A percentile compares a stretch with the other conserved stretches of the same genome.
Evolutionary conservation across 208 protist species (phyloP).

Genomic region (Kentomonas sorsogonicus): DNA sequence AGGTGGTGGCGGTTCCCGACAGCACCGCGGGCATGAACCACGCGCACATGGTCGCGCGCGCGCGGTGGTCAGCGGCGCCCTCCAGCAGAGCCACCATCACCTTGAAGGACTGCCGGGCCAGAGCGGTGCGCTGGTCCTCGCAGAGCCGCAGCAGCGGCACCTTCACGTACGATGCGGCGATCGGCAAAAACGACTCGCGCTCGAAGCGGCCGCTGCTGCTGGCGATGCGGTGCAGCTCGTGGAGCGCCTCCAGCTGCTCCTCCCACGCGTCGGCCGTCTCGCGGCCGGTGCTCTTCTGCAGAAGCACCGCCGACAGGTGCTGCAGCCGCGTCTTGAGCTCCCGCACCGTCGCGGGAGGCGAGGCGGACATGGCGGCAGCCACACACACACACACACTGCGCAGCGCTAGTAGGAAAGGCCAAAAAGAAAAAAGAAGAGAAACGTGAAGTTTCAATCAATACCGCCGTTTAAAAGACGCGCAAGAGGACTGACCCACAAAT

Average conservation of each 20-base stretch:
- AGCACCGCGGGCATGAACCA: slow-evolving; percentile 52
- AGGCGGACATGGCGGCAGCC: neutral
- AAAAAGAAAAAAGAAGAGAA: neutral
- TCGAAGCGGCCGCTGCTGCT: slow-evolving; percentile 26
- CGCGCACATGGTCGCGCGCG: slow-evolving; percentile 15
- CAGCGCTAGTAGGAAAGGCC: neutral
- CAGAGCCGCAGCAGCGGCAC: slow-evolving; percentile 32
- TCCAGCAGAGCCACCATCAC: slow-evolving; percentile 19
- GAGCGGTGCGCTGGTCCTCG: slow-evolving; percentile 31
- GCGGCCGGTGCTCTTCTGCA: neutral
- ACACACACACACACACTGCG: neutral
- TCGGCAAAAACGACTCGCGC: slow-evolving; percentile 22
- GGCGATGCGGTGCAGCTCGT: slow-evolving; percentile 22
- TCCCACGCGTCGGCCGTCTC: slow-evolving; percentile 21
- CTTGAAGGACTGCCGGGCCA: slow-evolving; percentile 19
- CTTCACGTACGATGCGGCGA: slow-evolving; percentile 41
- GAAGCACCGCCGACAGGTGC: slow-evolving; percentile 22
- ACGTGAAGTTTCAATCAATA: too few species aligned
- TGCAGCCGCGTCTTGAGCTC: too few species aligned
- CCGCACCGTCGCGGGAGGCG: neutral
- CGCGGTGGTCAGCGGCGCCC: slow-evolving; percentile 7
- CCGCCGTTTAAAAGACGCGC: too few species aligned
- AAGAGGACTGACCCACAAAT: too few species aligned
- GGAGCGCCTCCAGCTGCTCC: slow-evolving; percentile 22
- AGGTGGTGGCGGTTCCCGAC: slow-evolving; percentile 25